Conservation (phyloP, 2,329 filamentous ascomycete species). For the Aspergillus sp. region DNA sequence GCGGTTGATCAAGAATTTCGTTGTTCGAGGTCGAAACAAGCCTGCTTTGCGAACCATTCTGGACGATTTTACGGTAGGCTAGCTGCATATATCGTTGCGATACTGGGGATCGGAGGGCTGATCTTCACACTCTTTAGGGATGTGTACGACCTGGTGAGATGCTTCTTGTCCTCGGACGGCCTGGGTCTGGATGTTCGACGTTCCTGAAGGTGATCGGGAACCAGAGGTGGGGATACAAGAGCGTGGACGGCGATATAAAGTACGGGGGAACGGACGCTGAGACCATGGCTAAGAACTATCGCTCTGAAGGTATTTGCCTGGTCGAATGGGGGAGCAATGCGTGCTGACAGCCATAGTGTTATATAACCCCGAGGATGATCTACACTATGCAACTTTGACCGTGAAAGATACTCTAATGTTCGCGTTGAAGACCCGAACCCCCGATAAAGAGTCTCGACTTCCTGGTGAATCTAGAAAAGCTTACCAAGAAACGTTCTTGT, state of each 20-base stretch:
- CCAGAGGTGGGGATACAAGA: slow-evolving; percentile 59
- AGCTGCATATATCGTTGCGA: neutral
- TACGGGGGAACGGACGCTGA: slow-evolving; percentile 57
- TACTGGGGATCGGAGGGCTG: neutral
- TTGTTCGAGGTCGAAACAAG: slow-evolving; percentile 32
- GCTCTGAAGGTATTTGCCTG: slow-evolving; percentile 37
- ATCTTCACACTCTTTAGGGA: slow-evolving; percentile 21
- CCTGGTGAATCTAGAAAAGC: slow-evolving; percentile 61
- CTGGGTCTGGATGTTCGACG: slow-evolving; percentile 65
- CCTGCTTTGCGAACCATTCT: slow-evolving; percentile 63
- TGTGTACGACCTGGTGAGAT: slow-evolving; percentile 42
- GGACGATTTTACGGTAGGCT: slow-evolving; percentile 55
- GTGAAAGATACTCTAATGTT: slow-evolving; percentile 74
- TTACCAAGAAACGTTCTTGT: slow-evolving; percentile 61
- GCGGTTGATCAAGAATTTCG: slow-evolving; percentile 47
- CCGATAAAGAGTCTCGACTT: slow-evolving; percentile 59
- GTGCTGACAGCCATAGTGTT: slow-evolving; percentile 49
- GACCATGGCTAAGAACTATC: slow-evolving; percentile 50
- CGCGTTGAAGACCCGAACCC: slow-evolving; percentile 67
- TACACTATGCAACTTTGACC: slow-evolving; percentile 75
- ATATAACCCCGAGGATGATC: slow-evolving; percentile 76
- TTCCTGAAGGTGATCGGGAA: slow-evolving; percentile 81
- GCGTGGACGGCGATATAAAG: slow-evolving; percentile 54
- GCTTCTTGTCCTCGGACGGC: slow-evolving; percentile 42
- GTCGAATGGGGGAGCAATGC: neutral